Evolutionary conservation across 331 rosid species (phyloP), one percentile per base, ranked within the genome.

Genomic region (Quercus phellos): DNA sequence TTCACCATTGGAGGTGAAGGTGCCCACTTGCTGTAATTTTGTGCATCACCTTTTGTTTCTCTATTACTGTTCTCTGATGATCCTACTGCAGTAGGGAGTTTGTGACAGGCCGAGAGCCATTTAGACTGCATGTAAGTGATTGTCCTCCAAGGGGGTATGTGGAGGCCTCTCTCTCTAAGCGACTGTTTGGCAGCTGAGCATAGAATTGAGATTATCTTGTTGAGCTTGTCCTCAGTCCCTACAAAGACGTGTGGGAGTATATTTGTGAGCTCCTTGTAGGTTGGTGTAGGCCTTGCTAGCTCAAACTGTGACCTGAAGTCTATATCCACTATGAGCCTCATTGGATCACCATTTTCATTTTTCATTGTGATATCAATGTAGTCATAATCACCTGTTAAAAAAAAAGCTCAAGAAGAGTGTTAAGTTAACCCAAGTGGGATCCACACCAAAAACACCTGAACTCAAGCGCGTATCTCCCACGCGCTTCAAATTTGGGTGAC

Each of bases 111-210:
- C 56, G 83, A 83, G 13, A 89, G 86, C 94, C 94, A 91, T 68
- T 91, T 91, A 72, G 88, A 85, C 73, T 78, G 87, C 97, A 91
- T 91, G 80, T 91, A 91, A 68, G 75, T 16, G 2, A 80, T 51
- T 16, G 92, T 89, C 55, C 97, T 91, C 94, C 94, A 91, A 35
- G 94, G 97, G 1, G 97, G 97, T 6, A 91, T 80, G 38, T 91
- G 91, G 51, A 91, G 88, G 13, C 97, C 94, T 42, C 80, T 89
- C 34, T 91, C 89, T 77, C 77, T 87, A 0, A 91, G 85, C 75
- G 91, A 91, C 74, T 90, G 94, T 76, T 91, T 91, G 83, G 97
- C 92, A 8, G 89, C 97, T 35, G 89, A 70, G 72, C 94, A 91
- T 2, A 91, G 27, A 5, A 91, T 9, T 3, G 90, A 68, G 68